These are phyloP conservation scores for Xylogone sp. DNA, from an alignment of 2,329 filamentous ascomycete species.

Conservation along the genomic window DNA sequence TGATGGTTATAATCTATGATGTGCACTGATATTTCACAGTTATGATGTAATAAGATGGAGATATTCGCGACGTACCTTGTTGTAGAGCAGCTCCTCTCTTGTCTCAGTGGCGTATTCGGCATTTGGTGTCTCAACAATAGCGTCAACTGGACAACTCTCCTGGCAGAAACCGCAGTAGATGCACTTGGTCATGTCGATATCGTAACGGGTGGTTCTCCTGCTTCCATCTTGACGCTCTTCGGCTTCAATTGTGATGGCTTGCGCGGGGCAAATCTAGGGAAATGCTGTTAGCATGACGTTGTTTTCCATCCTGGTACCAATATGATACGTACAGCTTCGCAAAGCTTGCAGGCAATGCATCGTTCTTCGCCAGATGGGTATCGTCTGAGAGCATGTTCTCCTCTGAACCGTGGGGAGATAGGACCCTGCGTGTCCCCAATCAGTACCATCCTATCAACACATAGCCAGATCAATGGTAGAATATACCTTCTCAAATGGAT, in stretches of 20 bases:
- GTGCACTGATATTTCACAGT: too few relatives aligned
- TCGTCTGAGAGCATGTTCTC: slow-evolving; percentile 92
- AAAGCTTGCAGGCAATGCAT: slow-evolving; percentile 99
- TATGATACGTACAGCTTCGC: slow-evolving; percentile 65
- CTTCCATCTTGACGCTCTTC: slow-evolving; percentile 97
- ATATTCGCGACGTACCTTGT: slow-evolving; percentile 57
- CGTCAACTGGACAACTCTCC: slow-evolving; percentile 97
- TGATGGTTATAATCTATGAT: too few relatives aligned
- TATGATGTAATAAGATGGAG: too few relatives aligned
- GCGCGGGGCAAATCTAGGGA: slow-evolving; percentile 81
- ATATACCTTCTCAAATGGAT: slow-evolving; percentile 89
- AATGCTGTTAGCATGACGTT: slow-evolving; percentile 10
- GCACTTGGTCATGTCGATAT: slow-evolving; percentile 99
- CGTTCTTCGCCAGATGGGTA: slow-evolving; percentile 98
- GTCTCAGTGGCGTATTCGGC: slow-evolving; percentile 74
- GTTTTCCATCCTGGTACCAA: too few relatives aligned
- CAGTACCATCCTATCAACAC: slow-evolving; percentile 14
- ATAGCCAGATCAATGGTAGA: not conserved
- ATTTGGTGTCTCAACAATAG: slow-evolving; percentile 76
- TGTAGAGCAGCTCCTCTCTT: slow-evolving; percentile 93
- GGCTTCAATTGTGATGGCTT: slow-evolving; percentile 98
- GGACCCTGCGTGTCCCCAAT: slow-evolving; percentile 59
- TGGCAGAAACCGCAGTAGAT: slow-evolving; percentile 99
- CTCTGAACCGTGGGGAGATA: slow-evolving; percentile 95
- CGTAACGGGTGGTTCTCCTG: slow-evolving; percentile 92